Conservation (phyloP, 192 early-diverging fungal genomes). For the Coemansia sp. region DNA sequence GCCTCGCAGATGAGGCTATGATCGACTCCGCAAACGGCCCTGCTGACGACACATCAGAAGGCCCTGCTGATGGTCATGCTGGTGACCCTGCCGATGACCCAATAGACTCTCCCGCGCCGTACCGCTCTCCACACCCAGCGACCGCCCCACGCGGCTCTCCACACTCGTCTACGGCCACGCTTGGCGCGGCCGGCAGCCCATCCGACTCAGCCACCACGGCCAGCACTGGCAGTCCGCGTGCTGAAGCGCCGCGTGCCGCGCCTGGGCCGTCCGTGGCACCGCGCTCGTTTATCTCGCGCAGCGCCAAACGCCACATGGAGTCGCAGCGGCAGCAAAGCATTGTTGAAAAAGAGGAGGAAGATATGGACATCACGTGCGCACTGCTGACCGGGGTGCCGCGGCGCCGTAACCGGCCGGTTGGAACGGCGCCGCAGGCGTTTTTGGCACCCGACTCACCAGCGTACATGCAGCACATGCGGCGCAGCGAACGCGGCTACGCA, state of each 20-base stretch:
- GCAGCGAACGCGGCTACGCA: constrained; percentile 36
- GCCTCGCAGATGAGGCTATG: too few species aligned
- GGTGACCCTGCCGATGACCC: neutral
- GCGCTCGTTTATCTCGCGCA: neutral
- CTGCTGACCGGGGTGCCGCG: constrained; percentile 45
- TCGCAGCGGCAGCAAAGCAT: constrained; percentile 54
- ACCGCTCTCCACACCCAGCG: too few species aligned
- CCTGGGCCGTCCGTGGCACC: neutral
- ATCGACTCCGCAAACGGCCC: neutral
- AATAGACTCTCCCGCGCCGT: neutral
- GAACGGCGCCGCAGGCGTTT: constrained; percentile 41
- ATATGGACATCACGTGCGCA: constrained; percentile 35
- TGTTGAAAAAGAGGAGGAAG: constrained; percentile 45
- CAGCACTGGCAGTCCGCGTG: constrained; percentile 39
- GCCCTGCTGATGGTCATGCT: too few species aligned
- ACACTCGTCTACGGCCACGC: constrained; percentile 50
- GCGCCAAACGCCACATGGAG: constrained; percentile 50
- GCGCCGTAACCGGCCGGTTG: constrained; percentile 32
- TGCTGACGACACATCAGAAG: neutral
- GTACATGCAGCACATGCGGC: constrained; percentile 40
- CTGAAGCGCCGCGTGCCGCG: neutral
- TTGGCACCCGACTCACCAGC: constrained; percentile 36
- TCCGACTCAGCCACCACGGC: constrained; percentile 44
- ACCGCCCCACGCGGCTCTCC: constrained; percentile 15
- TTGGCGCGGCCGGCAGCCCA: constrained; percentile 25